Percentiles rank a stretch among this genome's conserved stretches.
phyloP scores from a whole-genome alignment of 2,329 filamentous ascomycete genomes.

The Xylaria sp. region DNA sequence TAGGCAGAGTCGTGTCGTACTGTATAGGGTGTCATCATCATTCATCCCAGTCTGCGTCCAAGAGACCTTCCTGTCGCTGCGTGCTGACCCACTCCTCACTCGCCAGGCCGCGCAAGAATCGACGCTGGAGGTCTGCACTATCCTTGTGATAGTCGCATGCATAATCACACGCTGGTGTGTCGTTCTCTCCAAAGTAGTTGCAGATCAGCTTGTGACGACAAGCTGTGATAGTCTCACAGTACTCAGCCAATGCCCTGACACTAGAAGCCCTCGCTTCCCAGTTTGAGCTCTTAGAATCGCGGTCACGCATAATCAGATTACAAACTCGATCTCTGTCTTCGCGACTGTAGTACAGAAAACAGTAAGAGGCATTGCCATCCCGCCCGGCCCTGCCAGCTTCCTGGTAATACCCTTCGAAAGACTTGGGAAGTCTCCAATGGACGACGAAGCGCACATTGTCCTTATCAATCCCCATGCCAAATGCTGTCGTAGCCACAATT shows the following conservation, averaged over 20 bases:
- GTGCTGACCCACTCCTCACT: constrained; percentile 69
- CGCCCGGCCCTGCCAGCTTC: constrained; percentile 91
- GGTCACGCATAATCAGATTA: constrained; percentile 58
- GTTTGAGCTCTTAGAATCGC: constrained; percentile 49
- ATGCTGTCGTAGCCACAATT: constrained; percentile 93
- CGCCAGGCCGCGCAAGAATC: constrained; percentile 61
- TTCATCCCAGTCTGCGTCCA: constrained; percentile 59
- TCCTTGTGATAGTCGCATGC: constrained; percentile 84
- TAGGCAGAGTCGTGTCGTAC: neutral
- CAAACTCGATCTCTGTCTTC: constrained; percentile 82
- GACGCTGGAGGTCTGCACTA: constrained; percentile 58
- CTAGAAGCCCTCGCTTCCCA: constrained; percentile 63
- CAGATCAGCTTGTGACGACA: constrained; percentile 81
- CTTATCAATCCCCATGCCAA: constrained; percentile 98
- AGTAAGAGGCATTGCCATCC: constrained; percentile 85
- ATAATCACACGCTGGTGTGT: constrained; percentile 67
- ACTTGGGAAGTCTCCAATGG: constrained; percentile 93
- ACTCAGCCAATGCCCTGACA: constrained; percentile 72
- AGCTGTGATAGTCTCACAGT: constrained; percentile 76
- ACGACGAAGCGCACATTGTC: constrained; percentile 92
- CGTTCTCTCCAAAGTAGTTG: constrained; percentile 75
- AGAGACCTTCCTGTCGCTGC: constrained; percentile 63
- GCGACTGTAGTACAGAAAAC: constrained; percentile 88
- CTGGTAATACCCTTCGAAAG: constrained; percentile 95
- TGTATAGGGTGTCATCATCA: constrained; percentile 5